These are phyloP conservation scores for Fusarium lyarnte DNA, from an alignment of 2,329 filamentous ascomycete genomes.

Conservation along the genomic window DNA sequence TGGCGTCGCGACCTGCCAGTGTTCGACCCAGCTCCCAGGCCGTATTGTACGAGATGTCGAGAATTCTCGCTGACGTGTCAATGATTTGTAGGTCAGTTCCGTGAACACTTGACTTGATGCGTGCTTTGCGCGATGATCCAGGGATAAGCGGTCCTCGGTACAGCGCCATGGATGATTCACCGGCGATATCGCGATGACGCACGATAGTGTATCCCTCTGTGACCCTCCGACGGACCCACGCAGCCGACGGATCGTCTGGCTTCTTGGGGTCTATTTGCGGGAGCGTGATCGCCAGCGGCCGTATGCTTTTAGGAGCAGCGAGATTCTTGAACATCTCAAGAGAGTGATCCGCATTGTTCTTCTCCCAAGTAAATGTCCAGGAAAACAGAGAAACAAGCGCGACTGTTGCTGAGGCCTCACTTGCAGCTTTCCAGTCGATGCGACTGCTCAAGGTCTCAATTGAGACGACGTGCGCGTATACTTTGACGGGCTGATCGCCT, in stretches of 20 bases:
- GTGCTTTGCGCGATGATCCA: background rate
- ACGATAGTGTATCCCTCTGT: background rate
- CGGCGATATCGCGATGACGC: background rate
- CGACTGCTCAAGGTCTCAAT: background rate
- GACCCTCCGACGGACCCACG: background rate
- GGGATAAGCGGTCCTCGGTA: background rate
- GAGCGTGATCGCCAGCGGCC: background rate
- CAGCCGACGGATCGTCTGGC: background rate
- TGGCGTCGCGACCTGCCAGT: background rate
- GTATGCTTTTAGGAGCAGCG: background rate
- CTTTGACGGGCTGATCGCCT: background rate
- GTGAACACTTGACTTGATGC: background rate
- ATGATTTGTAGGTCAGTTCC: background rate
- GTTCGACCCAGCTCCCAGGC: background rate
- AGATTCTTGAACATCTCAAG: background rate
- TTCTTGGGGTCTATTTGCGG: fast-evolving
- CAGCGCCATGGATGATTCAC: background rate
- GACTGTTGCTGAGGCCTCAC: background rate
- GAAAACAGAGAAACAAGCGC: background rate
- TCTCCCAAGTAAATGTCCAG: background rate
- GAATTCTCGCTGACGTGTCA: background rate
- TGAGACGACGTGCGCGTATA: background rate
- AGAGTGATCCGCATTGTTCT: background rate
- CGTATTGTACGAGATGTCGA: background rate
- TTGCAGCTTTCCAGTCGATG: background rate